Percentiles rank a stretch among this genome's conserved stretches.
Evolutionary conservation across 176 grass and related monocot genomes (phyloP).

Genomic region (Oryza meridionalis): DNA sequence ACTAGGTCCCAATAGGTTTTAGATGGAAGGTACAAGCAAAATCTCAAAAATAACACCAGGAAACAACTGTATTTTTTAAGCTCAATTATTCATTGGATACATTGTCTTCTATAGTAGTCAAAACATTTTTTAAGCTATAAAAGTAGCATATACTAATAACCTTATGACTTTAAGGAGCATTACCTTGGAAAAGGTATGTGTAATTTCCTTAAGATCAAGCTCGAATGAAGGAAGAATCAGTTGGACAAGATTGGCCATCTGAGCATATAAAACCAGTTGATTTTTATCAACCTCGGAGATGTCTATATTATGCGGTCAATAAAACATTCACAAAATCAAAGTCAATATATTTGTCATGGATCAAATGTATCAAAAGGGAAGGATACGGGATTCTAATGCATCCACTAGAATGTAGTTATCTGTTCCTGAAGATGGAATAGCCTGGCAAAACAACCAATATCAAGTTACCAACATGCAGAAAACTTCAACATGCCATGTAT

Average conservation of each 20-base stretch:
- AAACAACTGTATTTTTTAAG: neutral
- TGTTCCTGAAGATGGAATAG: constrained; percentile 63
- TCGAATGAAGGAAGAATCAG: constrained; percentile 71
- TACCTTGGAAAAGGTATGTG: constrained; percentile 90
- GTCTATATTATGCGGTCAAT: constrained; percentile 60
- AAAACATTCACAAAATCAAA: constrained; percentile 25
- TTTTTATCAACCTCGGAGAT: constrained; percentile 69
- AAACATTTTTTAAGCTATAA: neutral
- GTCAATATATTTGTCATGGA: constrained; percentile 1
- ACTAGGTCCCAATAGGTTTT: neutral
- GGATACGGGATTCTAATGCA: constrained; percentile 91
- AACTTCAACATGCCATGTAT: neutral
- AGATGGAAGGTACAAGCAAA: neutral
- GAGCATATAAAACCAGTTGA: constrained; percentile 86
- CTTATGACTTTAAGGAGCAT: constrained; percentile 25
- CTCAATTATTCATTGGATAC: no score
- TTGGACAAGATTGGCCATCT: constrained; percentile 89
- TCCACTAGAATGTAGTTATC: constrained; percentile 76
- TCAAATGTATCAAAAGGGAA: constrained; percentile 31
- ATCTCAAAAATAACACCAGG: constrained; percentile 25
- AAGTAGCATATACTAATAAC: constrained; percentile 6
- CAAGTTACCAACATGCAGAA: constrained; percentile 20
- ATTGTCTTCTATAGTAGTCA: neutral
- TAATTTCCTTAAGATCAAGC: constrained; percentile 77
- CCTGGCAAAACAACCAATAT: constrained; percentile 51